These are phyloP conservation scores for Melastoma malabathricum DNA, from an alignment of 345 rosid species.

Conservation along the genomic window DNA sequence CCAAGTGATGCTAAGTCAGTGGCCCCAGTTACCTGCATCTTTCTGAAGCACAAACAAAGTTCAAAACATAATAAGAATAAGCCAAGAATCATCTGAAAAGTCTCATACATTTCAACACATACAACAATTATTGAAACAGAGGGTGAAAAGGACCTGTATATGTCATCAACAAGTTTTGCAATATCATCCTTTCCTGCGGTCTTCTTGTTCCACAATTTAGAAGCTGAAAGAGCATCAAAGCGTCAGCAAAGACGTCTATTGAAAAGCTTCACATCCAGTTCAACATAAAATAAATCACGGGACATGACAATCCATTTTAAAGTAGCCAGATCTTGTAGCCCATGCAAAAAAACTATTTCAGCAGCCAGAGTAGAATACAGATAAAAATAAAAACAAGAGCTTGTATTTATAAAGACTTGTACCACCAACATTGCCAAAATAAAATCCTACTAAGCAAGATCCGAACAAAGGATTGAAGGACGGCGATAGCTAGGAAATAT, in stretches of 20 bases:
- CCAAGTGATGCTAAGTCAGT: constrained; percentile 78
- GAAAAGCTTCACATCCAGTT: background rate
- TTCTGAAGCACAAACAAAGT: constrained; percentile 27
- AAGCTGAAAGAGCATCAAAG: constrained; percentile 23
- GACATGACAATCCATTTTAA: background rate
- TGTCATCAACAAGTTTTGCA: constrained; percentile 81
- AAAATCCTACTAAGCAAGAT: too few species aligned
- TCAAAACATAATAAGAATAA: background rate
- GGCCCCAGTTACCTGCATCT: constrained; percentile 88
- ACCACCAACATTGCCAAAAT: too few species aligned
- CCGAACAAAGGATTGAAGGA: too few species aligned
- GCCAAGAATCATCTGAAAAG: constrained; percentile 1
- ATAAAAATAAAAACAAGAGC: too few species aligned
- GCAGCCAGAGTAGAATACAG: too few species aligned
- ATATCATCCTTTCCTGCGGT: constrained; percentile 67
- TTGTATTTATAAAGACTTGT: too few species aligned
- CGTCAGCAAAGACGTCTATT: background rate
- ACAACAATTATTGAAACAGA: constrained; percentile 3
- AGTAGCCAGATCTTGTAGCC: background rate
- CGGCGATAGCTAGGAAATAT: background rate
- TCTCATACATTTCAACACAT: background rate
- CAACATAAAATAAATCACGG: background rate
- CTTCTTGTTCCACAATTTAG: constrained; percentile 69
- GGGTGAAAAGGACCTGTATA: constrained; percentile 46
- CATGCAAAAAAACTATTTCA: too few species aligned